These are phyloP conservation scores for Micractinium sp. DNA, from an alignment of 139 green algal species.

Conservation along the genomic window DNA sequence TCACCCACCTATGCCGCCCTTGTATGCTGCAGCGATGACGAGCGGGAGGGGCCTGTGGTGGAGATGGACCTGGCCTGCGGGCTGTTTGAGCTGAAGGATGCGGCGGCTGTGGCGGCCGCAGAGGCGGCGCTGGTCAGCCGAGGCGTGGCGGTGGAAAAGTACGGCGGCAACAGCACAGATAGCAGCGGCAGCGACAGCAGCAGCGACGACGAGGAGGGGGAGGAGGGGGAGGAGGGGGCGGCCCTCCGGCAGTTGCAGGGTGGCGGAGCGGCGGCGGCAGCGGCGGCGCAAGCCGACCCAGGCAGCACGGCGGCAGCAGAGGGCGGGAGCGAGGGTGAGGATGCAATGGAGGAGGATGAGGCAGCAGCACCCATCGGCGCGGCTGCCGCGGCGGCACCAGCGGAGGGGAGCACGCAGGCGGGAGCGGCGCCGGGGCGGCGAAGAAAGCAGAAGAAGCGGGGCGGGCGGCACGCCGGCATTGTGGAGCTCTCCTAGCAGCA, in stretches of 20 bases:
- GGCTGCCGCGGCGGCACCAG: neutral
- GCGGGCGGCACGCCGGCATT: slow-evolving; percentile 18
- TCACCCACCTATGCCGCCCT: neutral
- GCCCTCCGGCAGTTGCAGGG: neutral
- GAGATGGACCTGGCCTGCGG: slow-evolving; percentile 54
- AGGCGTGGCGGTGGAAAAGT: slow-evolving; percentile 14
- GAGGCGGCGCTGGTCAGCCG: slow-evolving; percentile 22
- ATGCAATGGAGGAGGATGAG: neutral
- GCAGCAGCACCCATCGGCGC: neutral
- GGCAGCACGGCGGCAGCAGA: neutral
- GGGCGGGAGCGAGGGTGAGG: neutral
- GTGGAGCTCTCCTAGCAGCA: slow-evolving; percentile 9
- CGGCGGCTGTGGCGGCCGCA: slow-evolving; percentile 40
- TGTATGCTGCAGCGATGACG: slow-evolving; percentile 22
- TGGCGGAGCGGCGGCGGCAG: neutral
- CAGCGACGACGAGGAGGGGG: neutral
- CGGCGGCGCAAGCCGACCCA: neutral
- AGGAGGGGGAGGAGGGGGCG: neutral
- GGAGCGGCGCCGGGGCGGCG: neutral
- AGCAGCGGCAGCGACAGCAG: neutral
- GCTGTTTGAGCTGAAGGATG: slow-evolving; percentile 51
- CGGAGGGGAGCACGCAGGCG: neutral
- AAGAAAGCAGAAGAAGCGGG: neutral
- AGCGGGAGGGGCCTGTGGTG: slow-evolving; percentile 24
- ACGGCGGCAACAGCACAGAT: neutral